These are phyloP conservation scores for Phlyctochytrium planicorne DNA, from an alignment of 192 early-diverging fungal genomes.

Conservation along the genomic window DNA sequence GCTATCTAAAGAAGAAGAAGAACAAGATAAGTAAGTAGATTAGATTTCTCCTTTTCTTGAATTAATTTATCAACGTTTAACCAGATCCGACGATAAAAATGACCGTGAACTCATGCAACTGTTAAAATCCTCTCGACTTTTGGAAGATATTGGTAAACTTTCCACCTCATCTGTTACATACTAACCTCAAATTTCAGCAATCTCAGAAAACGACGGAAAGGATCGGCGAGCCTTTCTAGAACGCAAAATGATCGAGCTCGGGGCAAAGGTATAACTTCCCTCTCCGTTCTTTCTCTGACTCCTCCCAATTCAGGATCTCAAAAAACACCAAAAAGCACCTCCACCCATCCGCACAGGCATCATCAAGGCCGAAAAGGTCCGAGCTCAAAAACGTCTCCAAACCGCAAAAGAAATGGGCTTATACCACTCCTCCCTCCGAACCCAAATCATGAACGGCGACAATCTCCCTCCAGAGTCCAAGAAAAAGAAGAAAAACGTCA, in stretches of 20 bases:
- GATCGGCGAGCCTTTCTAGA: constrained; percentile 40
- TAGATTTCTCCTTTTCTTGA: not conserved
- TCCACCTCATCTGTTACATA: not conserved
- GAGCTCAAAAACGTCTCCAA: constrained; percentile 35
- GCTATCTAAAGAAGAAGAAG: constrained; percentile 16
- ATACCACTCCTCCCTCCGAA: constrained; percentile 37
- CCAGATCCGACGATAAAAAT: constrained; percentile 44
- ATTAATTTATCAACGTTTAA: not conserved
- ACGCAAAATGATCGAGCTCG: constrained; percentile 40
- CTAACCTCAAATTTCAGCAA: constrained; percentile 9
- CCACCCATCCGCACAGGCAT: constrained; percentile 32
- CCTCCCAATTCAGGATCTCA: not conserved
- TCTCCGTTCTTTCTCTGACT: not conserved
- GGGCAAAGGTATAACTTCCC: constrained; percentile 25
- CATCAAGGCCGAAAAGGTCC: constrained; percentile 24
- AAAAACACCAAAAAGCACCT: constrained; percentile 34
- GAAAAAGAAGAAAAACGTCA: constrained; percentile 10
- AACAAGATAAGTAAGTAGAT: constrained; percentile 15
- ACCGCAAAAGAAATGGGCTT: constrained; percentile 48
- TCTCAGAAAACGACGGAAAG: constrained; percentile 41
- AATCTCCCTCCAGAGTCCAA: not conserved
- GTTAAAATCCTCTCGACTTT: constrained; percentile 40
- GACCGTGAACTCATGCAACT: constrained; percentile 51
- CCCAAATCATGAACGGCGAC: constrained; percentile 33
- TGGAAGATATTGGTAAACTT: constrained; percentile 47